A percentile compares a stretch with the other conserved stretches of the same genome.
phyloP scores from a whole-genome alignment of 2,329 filamentous ascomycete genomes.

The Trichoderma polysporum region DNA sequence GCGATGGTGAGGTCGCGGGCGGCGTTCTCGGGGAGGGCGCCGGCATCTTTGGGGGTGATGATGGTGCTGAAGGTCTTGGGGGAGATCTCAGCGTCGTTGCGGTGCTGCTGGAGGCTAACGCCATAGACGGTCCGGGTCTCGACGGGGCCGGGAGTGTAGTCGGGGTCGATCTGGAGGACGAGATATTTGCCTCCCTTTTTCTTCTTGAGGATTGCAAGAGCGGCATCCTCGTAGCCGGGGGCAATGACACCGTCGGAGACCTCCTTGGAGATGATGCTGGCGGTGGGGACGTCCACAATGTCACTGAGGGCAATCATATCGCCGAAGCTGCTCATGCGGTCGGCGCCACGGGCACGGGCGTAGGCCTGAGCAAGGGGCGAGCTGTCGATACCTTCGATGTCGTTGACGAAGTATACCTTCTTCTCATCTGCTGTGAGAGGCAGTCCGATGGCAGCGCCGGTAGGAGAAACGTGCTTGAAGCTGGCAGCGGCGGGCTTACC shows the following conservation, averaged over 20 bases:
- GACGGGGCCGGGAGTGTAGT: constrained; percentile 75
- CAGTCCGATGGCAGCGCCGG: constrained; percentile 90
- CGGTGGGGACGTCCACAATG: constrained; percentile 85
- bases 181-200: constrained; percentile 99
- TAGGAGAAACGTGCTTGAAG: constrained; percentile 99
- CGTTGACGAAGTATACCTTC: constrained; percentile 98
- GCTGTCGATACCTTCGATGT: constrained; percentile 83
- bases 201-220: constrained; percentile 88
- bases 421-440: constrained; percentile 83
- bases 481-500: constrained; percentile 88
- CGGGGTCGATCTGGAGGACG: constrained; percentile 88
- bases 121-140: constrained; percentile 91
- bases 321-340: constrained; percentile 98
- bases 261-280: constrained; percentile 96
- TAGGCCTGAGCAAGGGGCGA: constrained; percentile 92
- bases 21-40: constrained; percentile 72
- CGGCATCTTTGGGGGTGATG: constrained; percentile 79
- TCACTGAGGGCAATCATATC: constrained; percentile 94
- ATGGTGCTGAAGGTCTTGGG: constrained; percentile 83
- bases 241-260: constrained; percentile 97
- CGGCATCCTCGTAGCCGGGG: constrained; percentile 79
- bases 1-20: constrained; percentile 89
- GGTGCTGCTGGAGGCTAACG: constrained; percentile 82
- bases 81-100: constrained; percentile 86
- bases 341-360: constrained; percentile 88